Evolutionary conservation across 768 basidiomycete genomes (phyloP), one percentile per base, ranked within the genome.

Genomic region (Pleurotus platypus): DNA sequence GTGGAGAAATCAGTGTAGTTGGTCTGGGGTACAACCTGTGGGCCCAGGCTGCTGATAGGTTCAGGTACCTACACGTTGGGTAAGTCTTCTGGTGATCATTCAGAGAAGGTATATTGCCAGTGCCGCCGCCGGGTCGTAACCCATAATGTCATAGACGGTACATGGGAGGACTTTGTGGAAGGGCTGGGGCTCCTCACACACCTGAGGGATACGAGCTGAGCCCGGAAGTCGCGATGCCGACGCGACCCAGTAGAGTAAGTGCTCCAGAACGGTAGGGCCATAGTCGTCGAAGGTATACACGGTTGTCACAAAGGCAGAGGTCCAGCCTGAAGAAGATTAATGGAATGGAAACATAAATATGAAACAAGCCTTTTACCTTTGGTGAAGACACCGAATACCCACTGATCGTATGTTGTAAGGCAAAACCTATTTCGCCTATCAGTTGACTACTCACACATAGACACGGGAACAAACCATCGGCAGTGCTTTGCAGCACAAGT

Each of bases 301-400:
- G 30, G 71, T 68, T 2, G 81, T 77, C 15, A 83, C 77, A 54
- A 79, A 84, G 3, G 77, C 82, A 27, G 75, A 67, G 2, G 76
- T 80, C 77, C 82, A 79, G 18, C 80, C 85, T 86, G 55, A 35
- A 35, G 30, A 11, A 35, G 8, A 35, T 35, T 35, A 35, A 35
- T 35, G 30, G 30, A 35, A 35, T 35, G 11, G 9, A 35, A 11
- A 35, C 30, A 35, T 35, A 9, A 11, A 35, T 18, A 56, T 12
- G 53, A 37, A 37, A 22, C 13, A 42, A 55, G 4, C 24, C 39
- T 45, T 59, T 49, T 65, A 83, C 85, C 81, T 63, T 69, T 66
- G n/a, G 83, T 82, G 63, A 85, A 86, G 18, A 71, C 76, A 4
- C 85, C 85, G 61, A 86, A 86, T 5, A 79, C 71, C 85, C 84